phyloP scores from a whole-genome alignment of 2,329 filamentous ascomycete genomes.

The Zymoseptoria crescenta region DNA sequence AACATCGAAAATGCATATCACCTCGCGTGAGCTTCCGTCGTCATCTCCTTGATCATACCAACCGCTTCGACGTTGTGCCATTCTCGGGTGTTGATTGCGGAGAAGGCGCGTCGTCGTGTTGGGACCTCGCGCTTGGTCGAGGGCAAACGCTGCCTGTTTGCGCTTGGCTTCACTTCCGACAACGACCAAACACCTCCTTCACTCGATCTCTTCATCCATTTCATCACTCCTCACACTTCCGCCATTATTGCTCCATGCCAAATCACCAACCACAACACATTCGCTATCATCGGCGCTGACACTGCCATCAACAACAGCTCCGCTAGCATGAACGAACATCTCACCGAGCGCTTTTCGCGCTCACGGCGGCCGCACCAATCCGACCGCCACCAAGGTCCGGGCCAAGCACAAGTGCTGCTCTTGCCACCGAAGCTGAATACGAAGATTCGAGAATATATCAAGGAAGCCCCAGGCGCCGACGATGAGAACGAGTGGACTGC shows the following conservation, averaged over 20 bases:
- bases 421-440: constrained; percentile 22
- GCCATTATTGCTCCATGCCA: background rate
- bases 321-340: constrained; percentile 22
- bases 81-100: background rate
- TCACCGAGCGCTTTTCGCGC: constrained; percentile 24
- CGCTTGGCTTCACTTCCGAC: background rate
- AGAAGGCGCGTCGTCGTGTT: background rate
- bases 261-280: background rate
- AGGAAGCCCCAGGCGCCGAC: constrained; percentile 9
- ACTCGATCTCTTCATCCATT: background rate
- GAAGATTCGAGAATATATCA: constrained; percentile 22
- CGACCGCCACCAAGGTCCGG: background rate
- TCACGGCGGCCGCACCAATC: constrained; percentile 2
- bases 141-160: background rate
- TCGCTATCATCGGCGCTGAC: constrained; percentile 1
- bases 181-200: background rate
- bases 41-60: background rate
- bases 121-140: background rate
- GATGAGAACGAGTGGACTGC: constrained; percentile 20
- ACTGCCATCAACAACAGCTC: background rate
- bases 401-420: constrained; percentile 14
- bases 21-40: background rate
- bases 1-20: background rate
- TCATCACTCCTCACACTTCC: background rate
- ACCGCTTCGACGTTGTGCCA: background rate